Conservation (phyloP, 2,329 filamentous ascomycete genomes). For the Calonectria pauciramosa region DNA sequence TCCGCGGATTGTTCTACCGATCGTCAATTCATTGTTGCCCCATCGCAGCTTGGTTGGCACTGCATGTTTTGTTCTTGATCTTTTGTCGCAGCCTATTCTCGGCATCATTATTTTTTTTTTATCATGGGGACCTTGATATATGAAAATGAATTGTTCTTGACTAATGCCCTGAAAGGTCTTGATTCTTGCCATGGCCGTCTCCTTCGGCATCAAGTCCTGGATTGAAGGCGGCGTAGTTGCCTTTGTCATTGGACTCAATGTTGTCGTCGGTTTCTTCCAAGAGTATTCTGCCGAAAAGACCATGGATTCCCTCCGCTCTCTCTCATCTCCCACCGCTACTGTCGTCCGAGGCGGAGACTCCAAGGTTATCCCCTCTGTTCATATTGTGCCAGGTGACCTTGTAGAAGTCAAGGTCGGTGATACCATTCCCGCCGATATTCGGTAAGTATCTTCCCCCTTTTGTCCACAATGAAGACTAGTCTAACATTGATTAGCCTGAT, state of each 20-base stretch:
- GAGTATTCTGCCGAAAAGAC: constrained; percentile 64
- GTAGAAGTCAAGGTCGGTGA: constrained; percentile 69
- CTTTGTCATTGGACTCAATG: constrained; percentile 71
- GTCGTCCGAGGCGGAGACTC: constrained; percentile 59
- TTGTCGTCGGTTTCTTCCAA: constrained; percentile 64
- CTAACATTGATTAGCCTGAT: constrained; percentile 49
- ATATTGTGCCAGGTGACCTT: constrained; percentile 71
- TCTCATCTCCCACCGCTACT: constrained; percentile 60
- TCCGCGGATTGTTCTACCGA: not conserved
- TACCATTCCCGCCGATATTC: constrained; percentile 72
- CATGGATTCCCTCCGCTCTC: constrained; percentile 62
- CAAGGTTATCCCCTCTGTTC: constrained; percentile 54
- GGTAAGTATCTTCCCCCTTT: not conserved
- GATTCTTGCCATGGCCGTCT: constrained; percentile 70
- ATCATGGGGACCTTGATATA: not conserved
- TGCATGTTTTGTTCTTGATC: not conserved
- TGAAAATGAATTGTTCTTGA: too few relatives aligned
- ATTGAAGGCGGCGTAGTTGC: constrained; percentile 73
- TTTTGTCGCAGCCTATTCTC: not conserved
- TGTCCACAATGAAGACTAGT: not conserved
- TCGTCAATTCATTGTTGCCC: not conserved
- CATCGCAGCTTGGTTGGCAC: not conserved
- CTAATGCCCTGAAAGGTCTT: constrained; percentile 49
- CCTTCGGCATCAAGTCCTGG: constrained; percentile 70
- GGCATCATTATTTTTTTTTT: too few relatives aligned